phyloP scores from a whole-genome alignment of 331 rosid genomes.

The Malus hybrid region DNA sequence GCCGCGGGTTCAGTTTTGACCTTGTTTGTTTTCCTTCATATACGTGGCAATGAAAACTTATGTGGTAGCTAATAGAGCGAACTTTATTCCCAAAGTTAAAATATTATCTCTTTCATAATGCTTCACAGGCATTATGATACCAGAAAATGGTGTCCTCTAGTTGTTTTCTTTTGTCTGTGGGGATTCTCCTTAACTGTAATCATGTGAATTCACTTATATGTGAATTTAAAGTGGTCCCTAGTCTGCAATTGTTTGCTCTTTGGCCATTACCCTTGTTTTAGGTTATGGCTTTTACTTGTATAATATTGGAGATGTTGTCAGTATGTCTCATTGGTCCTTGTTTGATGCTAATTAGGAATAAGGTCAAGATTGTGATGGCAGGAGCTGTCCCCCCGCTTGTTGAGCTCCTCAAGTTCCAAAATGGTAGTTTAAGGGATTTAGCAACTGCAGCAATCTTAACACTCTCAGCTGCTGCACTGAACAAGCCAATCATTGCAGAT shows the following conservation, averaged over 20 bases:
- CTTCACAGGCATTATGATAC: neutral
- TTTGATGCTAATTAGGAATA: slow-evolving; percentile 52
- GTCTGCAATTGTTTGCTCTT: neutral
- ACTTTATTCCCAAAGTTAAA: neutral
- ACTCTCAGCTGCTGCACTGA: slow-evolving; percentile 68
- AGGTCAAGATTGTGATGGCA: slow-evolving; percentile 67
- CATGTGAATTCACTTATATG: slow-evolving; percentile 6
- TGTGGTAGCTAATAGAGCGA: slow-evolving; percentile 5
- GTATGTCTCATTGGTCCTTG: slow-evolving; percentile 4
- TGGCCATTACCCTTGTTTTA: neutral
- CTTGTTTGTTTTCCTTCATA: neutral
- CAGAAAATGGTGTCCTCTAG: neutral
- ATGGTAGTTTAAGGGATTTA: slow-evolving; percentile 52
- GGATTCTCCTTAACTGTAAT: neutral
- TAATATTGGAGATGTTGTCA: neutral
- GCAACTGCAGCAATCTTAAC: slow-evolving; percentile 88
- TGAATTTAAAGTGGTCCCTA: neutral
- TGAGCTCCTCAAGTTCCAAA: slow-evolving; percentile 68
- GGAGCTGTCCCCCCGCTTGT: slow-evolving; percentile 79
- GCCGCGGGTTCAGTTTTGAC: neutral
- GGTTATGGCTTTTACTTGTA: neutral
- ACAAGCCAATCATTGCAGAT: slow-evolving; percentile 62
- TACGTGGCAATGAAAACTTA: neutral
- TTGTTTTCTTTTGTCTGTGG: neutral
- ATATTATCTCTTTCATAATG: neutral